Base-by-base conservation (phyloP, 805 yeast species). In the Yarrowia sp. region DNA sequence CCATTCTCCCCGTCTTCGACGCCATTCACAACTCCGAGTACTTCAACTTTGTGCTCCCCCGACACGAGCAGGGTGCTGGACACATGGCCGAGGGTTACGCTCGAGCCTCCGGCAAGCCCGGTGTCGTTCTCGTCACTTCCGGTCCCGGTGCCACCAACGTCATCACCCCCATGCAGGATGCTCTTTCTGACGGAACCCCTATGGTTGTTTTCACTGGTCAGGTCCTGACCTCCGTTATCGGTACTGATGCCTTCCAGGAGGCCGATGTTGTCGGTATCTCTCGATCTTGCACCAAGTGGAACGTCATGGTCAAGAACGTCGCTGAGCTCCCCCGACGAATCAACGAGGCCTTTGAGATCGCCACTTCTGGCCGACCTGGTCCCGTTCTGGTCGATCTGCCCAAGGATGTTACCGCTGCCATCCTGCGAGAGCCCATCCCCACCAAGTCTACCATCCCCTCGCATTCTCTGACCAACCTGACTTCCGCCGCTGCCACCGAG, bases 41-140 rank as follows among this genome's bases (percentile, higher is more conserved):
- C 73, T 93, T 95, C 82, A 85, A 87, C 70, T 95, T 95, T 74
- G 90, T 95, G 65, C 80, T 95, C 68, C 99, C 99, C 56, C 85
- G 96, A 72, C 98, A 95, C 77, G 99, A 95, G 78, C 99, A 95
- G 79, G 99, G 99, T 76, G 99, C 98, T 17, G 99, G 99, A 62
- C 99, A 95, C 78, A 95, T 95, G 98, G 99, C 99, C 65, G 98
- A 95, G 79, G 99, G 99, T 67, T 95, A 95, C 71, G 98, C 99
- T 65, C 83, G 96, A 70, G 99, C 96, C 43, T 79, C 85, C 19
- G 99, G 98, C 66, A 95, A 90, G 78, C 96, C 98, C 14, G 99
- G 99, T 79, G 96, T 95, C 69, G 98, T 95, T 58, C 81, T 95
- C 72, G 99, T 95, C 62, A 95, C 99, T n/a, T 91, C 97, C 0